Base-by-base conservation (phyloP, 2,329 filamentous ascomycete genomes). In the Meredithiella fracta region DNA sequence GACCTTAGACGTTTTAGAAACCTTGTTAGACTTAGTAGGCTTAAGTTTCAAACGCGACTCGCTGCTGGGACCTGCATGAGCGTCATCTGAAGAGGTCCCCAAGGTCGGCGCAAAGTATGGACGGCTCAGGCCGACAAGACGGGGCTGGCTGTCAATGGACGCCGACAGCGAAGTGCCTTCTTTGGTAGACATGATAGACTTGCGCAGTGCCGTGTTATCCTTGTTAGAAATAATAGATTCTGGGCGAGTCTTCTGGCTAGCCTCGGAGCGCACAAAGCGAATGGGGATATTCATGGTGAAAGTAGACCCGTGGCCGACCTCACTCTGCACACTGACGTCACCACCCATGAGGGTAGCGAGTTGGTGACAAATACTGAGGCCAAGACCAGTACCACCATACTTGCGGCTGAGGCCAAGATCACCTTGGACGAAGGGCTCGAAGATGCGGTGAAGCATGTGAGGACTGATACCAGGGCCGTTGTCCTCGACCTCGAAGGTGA, bases 371-470 rank as follows among this genome's bases (percentile, higher is more conserved):
- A 96, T 96, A 64, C 85, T 91, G 55, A 96, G 68, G 1, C 90
- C 90, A 1, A 95, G 72, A 3, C 90, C 90, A 1, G 90, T 95
- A 15, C 90, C 90, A 17, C 88, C 88, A 64, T 83, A 94, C 64
- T 92, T 92, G 67, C 88, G 94, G 70, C 85, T 94, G 15, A 96
- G 70, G 0, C 88, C 86, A 1, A 92, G 71, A 64, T 95, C 89
- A n/a, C 86, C 90, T 67, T 96, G 90, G 0, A 95, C 86, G 64
- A 96, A 96, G 0, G 90, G 90, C 66, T 95, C 90, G 65, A 96
- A 96, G 8, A 96, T 87, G 61, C 83, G 83, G 57, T 86, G 74
- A 62, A 89, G 87, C 67, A 94, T 78, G 60, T 83, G 72, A 5
- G 82, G 77, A 0, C 87, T 80, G 56, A 95, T 94, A 26, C 90